phyloP scores from a whole-genome alignment of 164 flowering plant genomes.

The Aristolochia californica region DNA sequence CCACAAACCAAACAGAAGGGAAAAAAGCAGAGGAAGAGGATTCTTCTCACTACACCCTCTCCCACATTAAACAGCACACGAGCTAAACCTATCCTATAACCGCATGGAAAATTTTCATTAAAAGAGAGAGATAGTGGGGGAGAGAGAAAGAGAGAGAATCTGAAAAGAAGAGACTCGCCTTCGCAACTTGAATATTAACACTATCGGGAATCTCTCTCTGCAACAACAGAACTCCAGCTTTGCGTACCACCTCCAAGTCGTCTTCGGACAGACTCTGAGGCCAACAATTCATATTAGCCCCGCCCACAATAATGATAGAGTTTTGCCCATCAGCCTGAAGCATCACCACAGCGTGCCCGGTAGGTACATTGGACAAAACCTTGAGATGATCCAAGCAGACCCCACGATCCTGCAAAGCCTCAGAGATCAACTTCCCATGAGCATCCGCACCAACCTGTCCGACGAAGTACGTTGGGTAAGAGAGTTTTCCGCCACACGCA shows the following conservation, averaged over 20 bases:
- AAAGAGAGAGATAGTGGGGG: too few species aligned
- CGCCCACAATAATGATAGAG: constrained; percentile 91
- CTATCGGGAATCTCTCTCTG: constrained; percentile 96
- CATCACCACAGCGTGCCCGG: constrained; percentile 99
- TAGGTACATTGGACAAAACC: constrained; percentile 43
- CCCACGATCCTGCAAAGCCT: constrained; percentile 57
- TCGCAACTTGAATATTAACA: constrained; percentile 87
- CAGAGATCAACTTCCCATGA: constrained; percentile 59
- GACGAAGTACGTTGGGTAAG: constrained; percentile 71
- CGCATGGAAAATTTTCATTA: too few species aligned
- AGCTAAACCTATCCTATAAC: too few species aligned
- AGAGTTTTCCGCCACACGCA: constrained; percentile 72
- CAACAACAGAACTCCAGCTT: constrained; percentile 79
- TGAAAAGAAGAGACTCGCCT: constrained; percentile 31
- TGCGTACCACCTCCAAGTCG: constrained; percentile 50
- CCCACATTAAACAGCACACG: too few species aligned
- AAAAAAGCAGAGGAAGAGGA: too few species aligned
- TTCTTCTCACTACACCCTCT: too few species aligned
- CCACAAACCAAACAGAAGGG: too few species aligned
- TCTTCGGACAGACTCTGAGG: constrained; percentile 30
- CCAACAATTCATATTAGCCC: constrained; percentile 82
- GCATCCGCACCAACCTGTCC: constrained; percentile 87
- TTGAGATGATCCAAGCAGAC: constrained; percentile 43
- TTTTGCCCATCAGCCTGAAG: constrained; percentile 79
- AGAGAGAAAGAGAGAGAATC: too few species aligned